A percentile compares a stretch with the other conserved stretches of the same genome.
Evolutionary conservation across 805 yeast species (phyloP).

Genomic region (Danielozyma ontarioensis): DNA sequence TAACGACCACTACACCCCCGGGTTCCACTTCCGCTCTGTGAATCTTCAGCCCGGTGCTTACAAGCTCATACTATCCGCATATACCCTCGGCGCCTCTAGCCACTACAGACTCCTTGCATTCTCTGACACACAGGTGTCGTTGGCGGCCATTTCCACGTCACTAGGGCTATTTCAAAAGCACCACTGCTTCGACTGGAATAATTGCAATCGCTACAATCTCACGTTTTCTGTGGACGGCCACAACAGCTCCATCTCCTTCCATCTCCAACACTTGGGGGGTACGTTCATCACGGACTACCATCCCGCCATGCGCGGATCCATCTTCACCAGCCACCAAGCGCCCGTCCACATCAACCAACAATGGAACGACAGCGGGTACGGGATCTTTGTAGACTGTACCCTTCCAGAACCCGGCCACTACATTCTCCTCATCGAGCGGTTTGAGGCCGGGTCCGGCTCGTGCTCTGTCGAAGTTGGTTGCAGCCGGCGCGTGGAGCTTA

Average conservation of each 20-base stretch:
- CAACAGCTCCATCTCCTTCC: constrained; percentile 18
- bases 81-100: constrained; percentile 11
- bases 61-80: constrained; percentile 44
- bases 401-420: constrained; percentile 23
- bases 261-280: constrained; percentile 15
- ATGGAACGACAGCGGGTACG: constrained; percentile 42
- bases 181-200: constrained; percentile 31
- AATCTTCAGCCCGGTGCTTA: constrained; percentile 33
- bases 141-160: constrained; percentile 16
- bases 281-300: constrained; percentile 26
- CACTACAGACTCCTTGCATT: not conserved
- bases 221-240: constrained; percentile 17
- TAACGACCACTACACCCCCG: constrained; percentile 29
- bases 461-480: constrained; percentile 36
- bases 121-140: constrained; percentile 11
- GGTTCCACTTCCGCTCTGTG: constrained; percentile 22
- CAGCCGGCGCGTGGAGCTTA: too few relatives aligned
- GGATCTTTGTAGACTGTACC: constrained; percentile 33
- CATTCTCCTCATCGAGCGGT: constrained; percentile 42
- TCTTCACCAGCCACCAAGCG: constrained; percentile 25
- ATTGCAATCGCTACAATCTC: constrained; percentile 34
- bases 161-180: constrained; percentile 31
- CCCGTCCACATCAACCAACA: constrained; percentile 30
- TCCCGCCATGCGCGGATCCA: constrained; percentile 43
- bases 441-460: constrained; percentile 42